A percentile compares a stretch with the other conserved stretches of the same genome.
Evolutionary conservation across 2,329 filamentous ascomycete species (phyloP).

Genomic region (Penicillium polonicum): DNA sequence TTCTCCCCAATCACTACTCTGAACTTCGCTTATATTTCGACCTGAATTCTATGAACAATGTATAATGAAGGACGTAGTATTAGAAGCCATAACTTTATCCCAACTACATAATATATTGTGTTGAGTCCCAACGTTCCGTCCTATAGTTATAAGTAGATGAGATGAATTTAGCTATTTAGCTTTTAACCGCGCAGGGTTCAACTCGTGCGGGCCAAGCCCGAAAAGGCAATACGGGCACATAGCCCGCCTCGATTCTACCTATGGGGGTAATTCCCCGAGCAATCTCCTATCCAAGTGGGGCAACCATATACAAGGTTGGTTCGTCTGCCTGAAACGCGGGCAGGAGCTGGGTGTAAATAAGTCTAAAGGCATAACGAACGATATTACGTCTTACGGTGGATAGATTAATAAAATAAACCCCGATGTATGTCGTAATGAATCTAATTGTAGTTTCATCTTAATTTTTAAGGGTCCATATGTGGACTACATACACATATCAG

Average conservation of each 20-base stretch:
- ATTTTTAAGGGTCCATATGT: too few relatives aligned
- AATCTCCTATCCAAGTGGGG: neutral
- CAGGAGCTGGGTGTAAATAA: neutral
- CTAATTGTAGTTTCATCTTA: neutral
- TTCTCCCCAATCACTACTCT: neutral
- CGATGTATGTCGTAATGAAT: neutral
- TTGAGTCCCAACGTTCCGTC: too few relatives aligned
- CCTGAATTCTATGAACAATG: too few relatives aligned
- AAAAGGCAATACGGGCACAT: too few relatives aligned
- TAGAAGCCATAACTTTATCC: neutral
- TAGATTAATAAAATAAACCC: neutral
- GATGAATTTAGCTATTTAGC: neutral
- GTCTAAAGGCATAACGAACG: neutral
- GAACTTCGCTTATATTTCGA: too few relatives aligned
- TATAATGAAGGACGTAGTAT: neutral
- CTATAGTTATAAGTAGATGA: too few relatives aligned
- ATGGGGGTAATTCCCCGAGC: neutral
- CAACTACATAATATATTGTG: neutral
- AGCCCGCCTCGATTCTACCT: neutral
- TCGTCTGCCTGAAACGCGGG: neutral
- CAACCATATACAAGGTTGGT: neutral
- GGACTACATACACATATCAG: neutral
- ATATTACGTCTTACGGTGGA: neutral
- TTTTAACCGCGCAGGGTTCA: neutral
- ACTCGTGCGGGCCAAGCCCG: too few relatives aligned